phyloP scores from a whole-genome alignment of 306 rosid genomes.

The Inga leiocalycina region DNA sequence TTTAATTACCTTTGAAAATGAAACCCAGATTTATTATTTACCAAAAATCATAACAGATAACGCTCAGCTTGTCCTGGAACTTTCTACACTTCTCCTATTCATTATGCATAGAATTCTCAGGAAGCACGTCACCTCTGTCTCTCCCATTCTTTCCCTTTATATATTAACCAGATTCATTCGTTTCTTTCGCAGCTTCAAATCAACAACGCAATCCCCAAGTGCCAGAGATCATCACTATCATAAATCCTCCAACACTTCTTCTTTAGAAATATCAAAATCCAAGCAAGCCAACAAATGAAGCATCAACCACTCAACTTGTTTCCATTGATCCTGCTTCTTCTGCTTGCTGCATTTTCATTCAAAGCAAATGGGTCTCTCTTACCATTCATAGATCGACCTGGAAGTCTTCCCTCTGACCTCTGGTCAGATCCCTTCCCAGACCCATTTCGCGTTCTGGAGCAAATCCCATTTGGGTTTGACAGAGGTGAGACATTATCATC shows the following conservation, averaged over 20 bases:
- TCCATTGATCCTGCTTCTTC: constrained; percentile 28
- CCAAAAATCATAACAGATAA: background rate
- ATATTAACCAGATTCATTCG: background rate
- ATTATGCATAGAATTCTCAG: constrained; percentile 33
- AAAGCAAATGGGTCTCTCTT: constrained; percentile 47
- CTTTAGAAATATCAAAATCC: background rate
- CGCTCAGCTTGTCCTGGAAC: constrained; percentile 24
- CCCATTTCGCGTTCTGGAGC: constrained; percentile 56
- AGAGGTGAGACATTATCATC: constrained; percentile 38
- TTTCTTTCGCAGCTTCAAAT: background rate
- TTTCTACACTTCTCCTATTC: constrained; percentile 26
- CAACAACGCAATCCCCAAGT: background rate
- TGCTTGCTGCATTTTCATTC: constrained; percentile 30
- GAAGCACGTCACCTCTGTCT: background rate
- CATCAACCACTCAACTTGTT: constrained; percentile 18
- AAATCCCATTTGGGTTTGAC: constrained; percentile 52
- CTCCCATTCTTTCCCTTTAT: constrained; percentile 1
- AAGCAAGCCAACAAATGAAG: constrained; percentile 33
- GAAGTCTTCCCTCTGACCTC: constrained; percentile 30
- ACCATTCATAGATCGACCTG: constrained; percentile 44
- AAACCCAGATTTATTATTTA: background rate
- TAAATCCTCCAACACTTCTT: background rate
- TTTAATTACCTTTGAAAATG: background rate
- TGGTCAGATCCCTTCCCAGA: constrained; percentile 47
- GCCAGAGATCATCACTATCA: background rate